A percentile compares a stretch with the other conserved stretches of the same genome.
These are phyloP conservation scores for Fusarium acutatum DNA, from an alignment of 2,329 filamentous ascomycete species.

Conservation along the genomic window DNA sequence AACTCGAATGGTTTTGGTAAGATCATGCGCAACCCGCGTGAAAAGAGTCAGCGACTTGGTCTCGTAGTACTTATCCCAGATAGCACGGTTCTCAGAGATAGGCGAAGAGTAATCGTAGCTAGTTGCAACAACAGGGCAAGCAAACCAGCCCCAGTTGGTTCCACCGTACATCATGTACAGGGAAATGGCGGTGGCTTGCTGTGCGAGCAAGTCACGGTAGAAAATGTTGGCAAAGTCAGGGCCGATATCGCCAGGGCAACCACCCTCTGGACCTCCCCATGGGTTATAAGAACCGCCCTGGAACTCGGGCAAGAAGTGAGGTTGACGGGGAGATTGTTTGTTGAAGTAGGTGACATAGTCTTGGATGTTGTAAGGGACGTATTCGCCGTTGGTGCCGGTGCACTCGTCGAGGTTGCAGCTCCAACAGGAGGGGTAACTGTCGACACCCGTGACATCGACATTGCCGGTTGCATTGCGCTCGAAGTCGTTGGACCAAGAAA, in stretches of 20 bases:
- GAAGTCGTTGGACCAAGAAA: slow-evolving; percentile 69
- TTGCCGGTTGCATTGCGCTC: slow-evolving; percentile 61
- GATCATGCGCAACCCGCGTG: slow-evolving; percentile 57
- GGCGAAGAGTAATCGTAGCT: slow-evolving; percentile 72
- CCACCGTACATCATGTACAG: slow-evolving; percentile 73
- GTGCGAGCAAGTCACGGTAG: slow-evolving; percentile 69
- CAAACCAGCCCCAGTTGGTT: slow-evolving; percentile 69
- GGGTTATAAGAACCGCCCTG: slow-evolving; percentile 59
- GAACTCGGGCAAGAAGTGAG: slow-evolving; percentile 41
- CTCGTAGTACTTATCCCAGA: slow-evolving; percentile 69
- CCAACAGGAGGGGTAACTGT: slow-evolving; percentile 67
- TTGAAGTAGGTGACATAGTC: slow-evolving; percentile 46
- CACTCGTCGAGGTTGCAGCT: slow-evolving; percentile 70
- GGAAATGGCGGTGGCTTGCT: slow-evolving; percentile 66
- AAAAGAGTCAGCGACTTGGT: slow-evolving; percentile 70
- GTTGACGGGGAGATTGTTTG: slow-evolving; percentile 34
- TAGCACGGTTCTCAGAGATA: slow-evolving; percentile 65
- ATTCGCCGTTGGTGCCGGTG: slow-evolving; percentile 66
- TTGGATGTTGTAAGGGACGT: slow-evolving; percentile 57
- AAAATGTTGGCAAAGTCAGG: slow-evolving; percentile 70
- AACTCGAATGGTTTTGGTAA: slow-evolving; percentile 62
- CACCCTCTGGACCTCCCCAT: slow-evolving; percentile 67
- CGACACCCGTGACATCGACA: slow-evolving; percentile 61
- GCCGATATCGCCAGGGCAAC: slow-evolving; percentile 62
- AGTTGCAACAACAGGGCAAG: slow-evolving; percentile 65